Base-by-base conservation (phyloP, 1,284 basidiomycete species). In the Trichosporon sp. region DNA sequence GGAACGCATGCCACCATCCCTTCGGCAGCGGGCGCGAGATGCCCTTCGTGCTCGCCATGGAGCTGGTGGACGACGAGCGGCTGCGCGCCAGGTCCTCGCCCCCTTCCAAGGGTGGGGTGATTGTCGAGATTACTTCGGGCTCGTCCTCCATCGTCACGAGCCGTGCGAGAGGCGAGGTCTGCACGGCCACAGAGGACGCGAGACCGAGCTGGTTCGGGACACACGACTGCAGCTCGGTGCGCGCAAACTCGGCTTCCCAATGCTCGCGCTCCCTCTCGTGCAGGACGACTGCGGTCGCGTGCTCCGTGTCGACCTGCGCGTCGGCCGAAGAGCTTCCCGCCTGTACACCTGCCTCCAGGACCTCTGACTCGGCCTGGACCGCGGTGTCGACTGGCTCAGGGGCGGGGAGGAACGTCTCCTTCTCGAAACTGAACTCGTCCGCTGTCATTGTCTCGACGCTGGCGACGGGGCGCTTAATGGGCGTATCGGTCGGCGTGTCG, bases 1-100 rank as follows among this genome's bases (percentile, higher is more conserved):
- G 51, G 54, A 43, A 31, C 14, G 68, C 32, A 2, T 70, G 69
- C 69, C 69, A 68, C 43, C 56, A 63, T 21, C 51, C 21, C 46
- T 21, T 35, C 48, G 43, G 21, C 4, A 35, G 51, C 0, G 66
- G 37, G 32, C 51, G 63, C 40, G 38, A 65, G 61, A 63, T 35
- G 14, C n/a, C 32, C 12, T 14, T 40, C 35, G 32, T 63, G 5
- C 4, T 5, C 10, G 16, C 43, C 43, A 46, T 46, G 10, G 48
- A 37, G 16, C 46, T 65, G 21, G 19, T 21, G n/a, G 66, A 37
- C 0, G 54, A 59, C 32, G 11, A 56, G 16, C 59, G 59, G 7
- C 31, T 35, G 14, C 59, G 59, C 10, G 59, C 7, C 21, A 26
- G 12, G 26, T 59, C 51, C 6, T 59, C n/a, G n/a, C 26, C 54